Percentiles rank a stretch among this genome's conserved stretches.
Evolutionary conservation across 441 rosid genomes (phyloP).

Genomic region (Gossypium lobatum): DNA sequence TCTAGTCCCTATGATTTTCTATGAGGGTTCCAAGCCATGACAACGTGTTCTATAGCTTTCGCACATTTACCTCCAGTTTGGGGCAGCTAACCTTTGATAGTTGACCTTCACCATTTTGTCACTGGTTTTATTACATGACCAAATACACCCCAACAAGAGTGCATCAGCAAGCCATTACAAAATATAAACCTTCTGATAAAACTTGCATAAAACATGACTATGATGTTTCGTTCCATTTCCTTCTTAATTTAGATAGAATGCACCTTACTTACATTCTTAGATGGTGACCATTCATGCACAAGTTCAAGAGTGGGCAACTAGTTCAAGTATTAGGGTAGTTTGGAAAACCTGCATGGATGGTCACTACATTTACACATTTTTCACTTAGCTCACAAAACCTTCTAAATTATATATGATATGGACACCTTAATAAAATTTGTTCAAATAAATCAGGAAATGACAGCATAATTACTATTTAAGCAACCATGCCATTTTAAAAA

Average conservation of each 20-base stretch:
- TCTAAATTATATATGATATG: background rate
- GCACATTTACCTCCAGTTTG: background rate
- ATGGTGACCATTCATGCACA: background rate
- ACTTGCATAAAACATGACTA: background rate
- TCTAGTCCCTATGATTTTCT: background rate
- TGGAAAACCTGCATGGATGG: background rate
- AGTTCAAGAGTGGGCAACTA: background rate
- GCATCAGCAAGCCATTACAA: background rate
- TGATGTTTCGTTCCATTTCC: background rate
- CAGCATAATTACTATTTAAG: background rate
- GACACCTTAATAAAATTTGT: background rate
- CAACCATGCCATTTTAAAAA: background rate
- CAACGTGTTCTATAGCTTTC: background rate
- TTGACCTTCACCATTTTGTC: background rate
- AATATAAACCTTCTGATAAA: background rate
- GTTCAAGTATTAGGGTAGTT: conserved; percentile 1
- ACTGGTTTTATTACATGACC: background rate
- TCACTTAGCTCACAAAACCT: background rate
- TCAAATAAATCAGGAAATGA: background rate
- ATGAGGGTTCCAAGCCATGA: background rate
- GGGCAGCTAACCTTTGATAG: background rate
- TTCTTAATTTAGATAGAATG: background rate
- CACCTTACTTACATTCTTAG: background rate
- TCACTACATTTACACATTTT: background rate
- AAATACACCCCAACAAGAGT: background rate